These are phyloP conservation scores for Adiantum capillusveneris DNA, from an alignment of 75 land plant genomes.

Conservation along the genomic window DNA sequence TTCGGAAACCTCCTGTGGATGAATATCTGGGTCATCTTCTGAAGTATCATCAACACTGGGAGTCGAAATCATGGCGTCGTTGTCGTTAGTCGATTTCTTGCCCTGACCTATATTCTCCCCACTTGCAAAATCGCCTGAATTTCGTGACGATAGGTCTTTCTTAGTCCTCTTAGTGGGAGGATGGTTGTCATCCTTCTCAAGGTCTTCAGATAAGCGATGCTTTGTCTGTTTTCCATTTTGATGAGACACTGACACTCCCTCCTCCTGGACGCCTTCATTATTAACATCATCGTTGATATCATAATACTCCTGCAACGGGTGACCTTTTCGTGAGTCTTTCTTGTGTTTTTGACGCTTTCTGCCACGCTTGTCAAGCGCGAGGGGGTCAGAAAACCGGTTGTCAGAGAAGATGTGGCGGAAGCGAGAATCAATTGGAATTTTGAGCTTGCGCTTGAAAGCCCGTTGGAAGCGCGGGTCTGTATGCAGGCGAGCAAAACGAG, in stretches of 20 bases:
- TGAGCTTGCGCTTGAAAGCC: constrained; percentile 41
- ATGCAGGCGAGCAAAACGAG: constrained; percentile 56
- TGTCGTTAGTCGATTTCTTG: too few relatives aligned
- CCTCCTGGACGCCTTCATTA: constrained; percentile 16
- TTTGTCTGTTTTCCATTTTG: too few relatives aligned
- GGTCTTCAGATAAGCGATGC: too few relatives aligned
- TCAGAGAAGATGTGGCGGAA: constrained; percentile 62
- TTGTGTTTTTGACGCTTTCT: constrained; percentile 19
- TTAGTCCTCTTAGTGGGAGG: too few relatives aligned
- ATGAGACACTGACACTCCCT: background rate
- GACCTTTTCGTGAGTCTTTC: constrained; percentile 15
- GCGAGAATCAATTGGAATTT: constrained; percentile 64
- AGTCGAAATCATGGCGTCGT: too few relatives aligned
- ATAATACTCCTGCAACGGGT: constrained; percentile 51
- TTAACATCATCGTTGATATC: constrained; percentile 23
- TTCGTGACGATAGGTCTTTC: too few relatives aligned
- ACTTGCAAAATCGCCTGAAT: too few relatives aligned
- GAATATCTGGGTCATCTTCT: too few relatives aligned
- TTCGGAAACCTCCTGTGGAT: too few relatives aligned
- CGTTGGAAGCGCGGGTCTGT: constrained; percentile 74
- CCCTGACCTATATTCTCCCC: too few relatives aligned
- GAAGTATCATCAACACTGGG: too few relatives aligned
- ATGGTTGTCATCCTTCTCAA: too few relatives aligned
- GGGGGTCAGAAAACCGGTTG: constrained; percentile 40
- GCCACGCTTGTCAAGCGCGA: constrained; percentile 66